Conservation (phyloP, 2,329 filamentous ascomycete genomes). For the Aureobasidium mangrovei region DNA sequence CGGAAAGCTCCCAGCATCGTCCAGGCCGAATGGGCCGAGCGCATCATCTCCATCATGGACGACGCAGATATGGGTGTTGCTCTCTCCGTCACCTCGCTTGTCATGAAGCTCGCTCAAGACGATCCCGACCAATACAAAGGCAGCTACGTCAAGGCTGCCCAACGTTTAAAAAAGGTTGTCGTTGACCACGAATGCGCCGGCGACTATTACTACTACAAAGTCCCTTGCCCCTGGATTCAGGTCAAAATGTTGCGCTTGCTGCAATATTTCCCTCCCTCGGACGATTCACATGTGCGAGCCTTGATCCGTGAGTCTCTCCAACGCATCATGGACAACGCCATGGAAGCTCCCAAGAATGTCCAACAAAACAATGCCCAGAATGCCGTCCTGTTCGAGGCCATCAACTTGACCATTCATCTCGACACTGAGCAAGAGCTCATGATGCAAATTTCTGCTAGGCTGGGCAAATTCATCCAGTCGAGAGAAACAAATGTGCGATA, state of each 20-base stretch:
- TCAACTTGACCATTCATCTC: slow-evolving; percentile 95
- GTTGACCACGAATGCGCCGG: slow-evolving; percentile 81
- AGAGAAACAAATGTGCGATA: slow-evolving; percentile 96
- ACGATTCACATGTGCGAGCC: slow-evolving; percentile 83
- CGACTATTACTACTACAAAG: slow-evolving; percentile 98
- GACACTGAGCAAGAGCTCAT: slow-evolving; percentile 91
- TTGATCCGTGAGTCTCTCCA: slow-evolving; percentile 88
- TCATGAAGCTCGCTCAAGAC: slow-evolving; percentile 91
- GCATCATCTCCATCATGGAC: slow-evolving; percentile 98
- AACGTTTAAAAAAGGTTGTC: slow-evolving; percentile 78
- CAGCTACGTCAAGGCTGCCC: slow-evolving; percentile 87
- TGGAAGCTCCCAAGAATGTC: slow-evolving; percentile 95
- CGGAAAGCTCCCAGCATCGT: slow-evolving; percentile 91
- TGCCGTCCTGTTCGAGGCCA: slow-evolving; percentile 94
- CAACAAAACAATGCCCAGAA: slow-evolving; percentile 99
- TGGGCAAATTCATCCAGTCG: slow-evolving; percentile 94
- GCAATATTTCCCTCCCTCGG: slow-evolving; percentile 94
- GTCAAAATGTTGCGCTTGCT: slow-evolving; percentile 85
- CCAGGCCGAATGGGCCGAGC: slow-evolving; percentile 92
- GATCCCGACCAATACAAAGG: slow-evolving; percentile 90
- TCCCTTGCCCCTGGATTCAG: slow-evolving; percentile 98
- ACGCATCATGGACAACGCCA: slow-evolving; percentile 80
- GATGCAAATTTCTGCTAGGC: slow-evolving; percentile 84
- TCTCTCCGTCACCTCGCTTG: slow-evolving; percentile 86
- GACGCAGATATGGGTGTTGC: slow-evolving; percentile 89